Evolutionary conservation across 345 rosid genomes (phyloP).

Genomic region (Schrenkiella parvula): DNA sequence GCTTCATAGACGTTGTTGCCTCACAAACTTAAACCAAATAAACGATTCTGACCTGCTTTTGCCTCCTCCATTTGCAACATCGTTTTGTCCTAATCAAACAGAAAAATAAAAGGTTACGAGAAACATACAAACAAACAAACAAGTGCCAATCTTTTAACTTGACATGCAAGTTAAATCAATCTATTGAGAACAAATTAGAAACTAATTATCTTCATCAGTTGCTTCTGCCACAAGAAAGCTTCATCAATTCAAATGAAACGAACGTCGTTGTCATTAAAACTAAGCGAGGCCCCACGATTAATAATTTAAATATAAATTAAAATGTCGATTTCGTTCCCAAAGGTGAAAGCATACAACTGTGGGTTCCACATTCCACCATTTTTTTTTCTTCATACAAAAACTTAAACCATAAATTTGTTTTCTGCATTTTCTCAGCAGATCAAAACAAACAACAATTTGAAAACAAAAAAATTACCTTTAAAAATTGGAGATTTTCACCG

Average conservation of each 20-base stretch:
- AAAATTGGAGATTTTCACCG: neutral
- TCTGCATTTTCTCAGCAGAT: neutral
- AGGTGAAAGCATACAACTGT: neutral
- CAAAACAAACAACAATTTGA: neutral
- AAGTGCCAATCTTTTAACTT: neutral
- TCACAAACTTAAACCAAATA: neutral
- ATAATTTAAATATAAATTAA: neutral
- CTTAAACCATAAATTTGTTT: neutral
- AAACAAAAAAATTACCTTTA: neutral
- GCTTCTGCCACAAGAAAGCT: neutral
- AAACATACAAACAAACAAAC: neutral
- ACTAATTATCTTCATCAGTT: neutral
- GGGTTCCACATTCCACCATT: conserved; percentile 17
- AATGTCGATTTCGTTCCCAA: neutral
- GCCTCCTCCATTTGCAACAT: conserved; percentile 34
- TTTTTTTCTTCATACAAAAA: neutral
- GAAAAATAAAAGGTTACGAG: no score
- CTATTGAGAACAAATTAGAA: neutral
- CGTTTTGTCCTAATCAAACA: no score
- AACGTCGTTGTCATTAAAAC: conserved; percentile 1
- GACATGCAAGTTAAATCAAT: neutral
- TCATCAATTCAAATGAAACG: neutral
- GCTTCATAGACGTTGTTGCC: neutral
- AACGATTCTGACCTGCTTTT: conserved; percentile 40
- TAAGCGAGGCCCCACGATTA: neutral